A percentile compares a stretch with the other conserved stretches of the same genome.
Evolutionary conservation across 164 flowering plant species (phyloP).

Genomic region (Taxillus chinensis): DNA sequence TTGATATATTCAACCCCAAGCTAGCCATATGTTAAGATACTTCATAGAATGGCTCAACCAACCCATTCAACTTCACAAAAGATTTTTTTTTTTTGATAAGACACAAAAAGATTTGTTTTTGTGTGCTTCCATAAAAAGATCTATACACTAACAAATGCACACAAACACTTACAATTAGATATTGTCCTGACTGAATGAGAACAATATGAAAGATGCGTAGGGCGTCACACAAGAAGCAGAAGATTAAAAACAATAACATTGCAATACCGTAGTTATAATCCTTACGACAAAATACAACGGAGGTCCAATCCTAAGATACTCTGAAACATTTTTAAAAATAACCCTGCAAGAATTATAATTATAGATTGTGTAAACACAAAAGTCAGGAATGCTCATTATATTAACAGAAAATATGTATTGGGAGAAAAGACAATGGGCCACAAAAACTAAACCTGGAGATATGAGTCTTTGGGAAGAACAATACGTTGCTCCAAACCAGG

Average conservation of each 20-base stretch:
- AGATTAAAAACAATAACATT: background rate
- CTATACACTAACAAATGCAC: background rate
- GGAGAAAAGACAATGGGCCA: background rate
- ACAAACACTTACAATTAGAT: background rate
- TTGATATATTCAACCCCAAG: too few relatives aligned
- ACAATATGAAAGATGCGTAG: background rate
- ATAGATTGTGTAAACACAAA: too few relatives aligned
- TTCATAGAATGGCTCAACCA: too few relatives aligned
- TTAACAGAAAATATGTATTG: background rate
- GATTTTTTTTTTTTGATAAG: too few relatives aligned
- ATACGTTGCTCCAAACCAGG: conserved; percentile 92
- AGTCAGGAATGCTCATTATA: background rate
- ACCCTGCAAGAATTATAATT: conserved; percentile 43
- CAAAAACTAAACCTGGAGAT: conserved; percentile 69
- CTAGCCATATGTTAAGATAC: too few relatives aligned
- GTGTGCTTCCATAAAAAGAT: too few relatives aligned
- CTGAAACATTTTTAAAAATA: conserved; percentile 78
- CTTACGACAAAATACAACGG: conserved; percentile 96
- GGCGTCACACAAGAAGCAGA: conserved; percentile 1
- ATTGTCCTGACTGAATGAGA: background rate
- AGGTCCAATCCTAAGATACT: conserved; percentile 87
- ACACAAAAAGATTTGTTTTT: too few relatives aligned
- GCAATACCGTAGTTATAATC: conserved; percentile 76
- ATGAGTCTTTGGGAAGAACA: conserved; percentile 95
- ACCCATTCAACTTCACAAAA: too few relatives aligned